Conservation (phyloP, 1,139 yeast genomes). For the Lodderomyces jiufengensis region DNA sequence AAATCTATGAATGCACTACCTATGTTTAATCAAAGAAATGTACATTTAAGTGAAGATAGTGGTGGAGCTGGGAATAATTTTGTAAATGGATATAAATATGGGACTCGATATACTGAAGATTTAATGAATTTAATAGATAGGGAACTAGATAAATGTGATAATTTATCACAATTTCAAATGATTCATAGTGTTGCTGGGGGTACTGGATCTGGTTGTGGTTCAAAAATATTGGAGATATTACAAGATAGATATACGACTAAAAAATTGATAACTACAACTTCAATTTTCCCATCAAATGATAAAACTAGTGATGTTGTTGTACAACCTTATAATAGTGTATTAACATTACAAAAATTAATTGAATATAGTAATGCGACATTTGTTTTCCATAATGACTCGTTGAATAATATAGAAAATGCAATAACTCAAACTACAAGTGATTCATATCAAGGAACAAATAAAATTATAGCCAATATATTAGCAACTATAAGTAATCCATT, state of each 20-base stretch:
- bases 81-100: conserved; percentile 87
- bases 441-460: conserved; percentile 75
- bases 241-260: conserved; percentile 78
- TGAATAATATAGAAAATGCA: conserved; percentile 61
- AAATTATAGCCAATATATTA: conserved; percentile 79
- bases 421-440: conserved; percentile 20
- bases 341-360: conserved; percentile 76
- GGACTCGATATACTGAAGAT: conserved; percentile 64
- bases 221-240: conserved; percentile 70
- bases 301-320: conserved; percentile 89
- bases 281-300: conserved; percentile 79
- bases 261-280: conserved; percentile 78
- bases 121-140: conserved; percentile 81
- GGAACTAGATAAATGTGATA: conserved; percentile 89
- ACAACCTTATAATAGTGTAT: conserved; percentile 88
- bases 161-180: conserved; percentile 84
- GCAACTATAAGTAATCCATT: conserved; percentile 83
- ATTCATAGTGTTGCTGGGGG: conserved; percentile 99
- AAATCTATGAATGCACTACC: conserved; percentile 58
- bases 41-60: conserved; percentile 76
- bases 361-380: conserved; percentile 83
- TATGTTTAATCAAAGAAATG: conserved; percentile 80
- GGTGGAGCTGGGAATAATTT: conserved; percentile 95
- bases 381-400: conserved; percentile 87
- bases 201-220: conserved; percentile 95